These are phyloP conservation scores for Zostera marina DNA, from an alignment of 116 monocot genomes.

Conservation along the genomic window DNA sequence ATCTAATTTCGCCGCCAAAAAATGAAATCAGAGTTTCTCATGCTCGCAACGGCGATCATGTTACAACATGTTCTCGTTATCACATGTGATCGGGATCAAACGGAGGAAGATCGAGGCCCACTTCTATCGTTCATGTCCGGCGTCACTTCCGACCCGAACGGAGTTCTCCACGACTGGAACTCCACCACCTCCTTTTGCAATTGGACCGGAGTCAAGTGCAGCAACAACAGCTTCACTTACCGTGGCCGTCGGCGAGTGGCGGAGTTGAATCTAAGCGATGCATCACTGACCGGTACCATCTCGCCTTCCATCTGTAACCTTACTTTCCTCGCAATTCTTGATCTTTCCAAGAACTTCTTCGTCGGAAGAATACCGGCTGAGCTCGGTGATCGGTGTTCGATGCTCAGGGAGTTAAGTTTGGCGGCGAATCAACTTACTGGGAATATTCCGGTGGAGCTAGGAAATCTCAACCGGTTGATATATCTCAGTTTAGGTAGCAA, in stretches of 20 bases:
- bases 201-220: slow-evolving; percentile 67
- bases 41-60: not conserved
- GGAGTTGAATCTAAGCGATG: slow-evolving; percentile 23
- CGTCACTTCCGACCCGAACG: slow-evolving; percentile 20
- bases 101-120: slow-evolving; percentile 18
- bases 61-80: not conserved
- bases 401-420: slow-evolving; percentile 40
- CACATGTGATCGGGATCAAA: not conserved
- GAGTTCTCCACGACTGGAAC: slow-evolving; percentile 33
- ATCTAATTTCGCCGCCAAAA: not conserved
- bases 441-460: slow-evolving; percentile 33
- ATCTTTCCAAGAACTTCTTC: slow-evolving; percentile 51
- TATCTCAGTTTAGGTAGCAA: slow-evolving; percentile 55
- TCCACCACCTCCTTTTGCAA: slow-evolving; percentile 23
- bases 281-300: slow-evolving; percentile 33
- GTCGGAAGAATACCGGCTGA: slow-evolving; percentile 34
- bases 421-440: slow-evolving; percentile 40
- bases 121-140: slow-evolving; percentile 43
- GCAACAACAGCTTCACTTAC: slow-evolving; percentile 15
- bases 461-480: slow-evolving; percentile 18
- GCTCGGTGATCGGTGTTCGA: slow-evolving; percentile 29
- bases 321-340: slow-evolving; percentile 41
- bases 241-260: slow-evolving; percentile 16
- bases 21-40: not conserved
- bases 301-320: slow-evolving; percentile 40